These are phyloP conservation scores for Fonsecaea pedrosoi DNA, from an alignment of 2,329 filamentous ascomycete genomes.

Conservation along the genomic window DNA sequence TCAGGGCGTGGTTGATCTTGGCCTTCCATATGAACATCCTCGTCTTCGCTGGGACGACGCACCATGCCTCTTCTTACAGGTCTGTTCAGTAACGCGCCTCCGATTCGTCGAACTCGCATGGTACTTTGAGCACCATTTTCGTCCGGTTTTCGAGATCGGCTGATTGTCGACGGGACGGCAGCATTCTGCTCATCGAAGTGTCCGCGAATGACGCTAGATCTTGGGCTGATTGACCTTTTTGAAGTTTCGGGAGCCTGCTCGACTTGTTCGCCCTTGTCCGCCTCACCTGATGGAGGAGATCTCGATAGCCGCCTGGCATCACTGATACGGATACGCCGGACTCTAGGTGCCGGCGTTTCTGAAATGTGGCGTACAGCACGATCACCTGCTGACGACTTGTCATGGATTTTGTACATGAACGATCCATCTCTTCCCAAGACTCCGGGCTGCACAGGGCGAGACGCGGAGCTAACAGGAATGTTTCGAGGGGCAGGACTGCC, in stretches of 20 bases:
- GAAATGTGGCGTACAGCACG: slow-evolving; percentile 43
- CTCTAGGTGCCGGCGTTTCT: slow-evolving; percentile 56
- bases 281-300: slow-evolving; percentile 50
- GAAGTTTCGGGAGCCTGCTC: slow-evolving; percentile 37
- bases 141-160: slow-evolving; percentile 61
- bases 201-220: slow-evolving; percentile 42
- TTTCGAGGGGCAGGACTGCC: slow-evolving; percentile 53
- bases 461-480: slow-evolving; percentile 48
- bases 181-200: slow-evolving; percentile 40
- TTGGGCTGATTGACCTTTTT: slow-evolving; percentile 44
- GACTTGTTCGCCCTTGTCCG: slow-evolving; percentile 25
- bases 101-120: slow-evolving; percentile 77
- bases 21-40: slow-evolving; percentile 52
- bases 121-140: slow-evolving; percentile 73
- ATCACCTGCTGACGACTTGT: slow-evolving; percentile 28
- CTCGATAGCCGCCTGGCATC: slow-evolving; percentile 50
- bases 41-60: slow-evolving; percentile 68
- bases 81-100: slow-evolving; percentile 78
- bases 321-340: slow-evolving; percentile 52
- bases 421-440: slow-evolving; percentile 49
- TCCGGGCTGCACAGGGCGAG: slow-evolving; percentile 39
- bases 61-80: slow-evolving; percentile 76
- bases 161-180: slow-evolving; percentile 47
- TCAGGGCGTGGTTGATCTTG: slow-evolving; percentile 33
- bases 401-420: slow-evolving; percentile 48